phyloP scores from a whole-genome alignment of 306 rosid species.

The Fragaria iinumae region DNA sequence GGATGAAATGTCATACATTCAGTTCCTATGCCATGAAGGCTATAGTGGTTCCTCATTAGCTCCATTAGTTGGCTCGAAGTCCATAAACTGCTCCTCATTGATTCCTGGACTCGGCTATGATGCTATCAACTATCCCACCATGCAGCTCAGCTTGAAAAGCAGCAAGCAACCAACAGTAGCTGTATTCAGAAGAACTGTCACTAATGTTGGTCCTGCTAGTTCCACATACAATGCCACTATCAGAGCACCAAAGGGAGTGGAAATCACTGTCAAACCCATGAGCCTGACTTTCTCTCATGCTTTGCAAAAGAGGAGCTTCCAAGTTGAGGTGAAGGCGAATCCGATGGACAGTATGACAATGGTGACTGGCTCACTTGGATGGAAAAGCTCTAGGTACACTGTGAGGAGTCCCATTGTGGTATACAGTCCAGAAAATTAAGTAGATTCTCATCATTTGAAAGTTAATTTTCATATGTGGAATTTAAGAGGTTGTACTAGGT shows the following conservation, averaged over 20 bases:
- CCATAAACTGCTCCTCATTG: slow-evolving; percentile 61
- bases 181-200: slow-evolving; percentile 61
- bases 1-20: slow-evolving; percentile 55
- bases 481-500: not conserved
- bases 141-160: slow-evolving; percentile 51
- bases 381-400: slow-evolving; percentile 50
- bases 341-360: slow-evolving; percentile 34
- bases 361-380: slow-evolving; percentile 60
- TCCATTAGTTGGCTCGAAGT: slow-evolving; percentile 43
- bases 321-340: slow-evolving; percentile 68
- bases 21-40: slow-evolving; percentile 80
- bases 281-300: slow-evolving; percentile 45
- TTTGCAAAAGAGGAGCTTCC: slow-evolving; percentile 55
- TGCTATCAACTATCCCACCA: slow-evolving; percentile 74
- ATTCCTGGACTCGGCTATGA: slow-evolving; percentile 70
- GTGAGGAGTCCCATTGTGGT: slow-evolving; percentile 78
- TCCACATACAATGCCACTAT: slow-evolving; percentile 57
- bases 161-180: slow-evolving; percentile 28
- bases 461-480: not conserved
- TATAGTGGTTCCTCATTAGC: slow-evolving; percentile 48
- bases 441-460: not conserved
- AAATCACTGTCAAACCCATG: slow-evolving; percentile 51
- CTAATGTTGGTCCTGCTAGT: slow-evolving; percentile 67
- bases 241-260: slow-evolving; percentile 58
- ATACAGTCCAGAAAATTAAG: slow-evolving; percentile 34